phyloP scores from a whole-genome alignment of 2,329 filamentous ascomycete species.

The Pseudogymnoascus sp. region DNA sequence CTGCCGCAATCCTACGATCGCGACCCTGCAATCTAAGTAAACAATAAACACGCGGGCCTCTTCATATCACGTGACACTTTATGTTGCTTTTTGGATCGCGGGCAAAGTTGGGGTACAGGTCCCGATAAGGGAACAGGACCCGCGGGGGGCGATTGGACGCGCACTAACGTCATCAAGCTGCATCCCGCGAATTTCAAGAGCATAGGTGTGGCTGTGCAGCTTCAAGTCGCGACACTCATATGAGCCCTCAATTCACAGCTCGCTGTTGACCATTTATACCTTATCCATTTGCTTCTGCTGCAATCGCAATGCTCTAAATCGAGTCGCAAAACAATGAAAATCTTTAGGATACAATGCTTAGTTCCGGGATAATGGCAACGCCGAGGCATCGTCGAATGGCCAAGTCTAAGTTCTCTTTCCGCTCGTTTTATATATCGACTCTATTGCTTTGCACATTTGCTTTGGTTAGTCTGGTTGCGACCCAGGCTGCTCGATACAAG shows the following conservation, averaged over 20 bases:
- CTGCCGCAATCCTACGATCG: constrained; percentile 2
- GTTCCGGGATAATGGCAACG: neutral
- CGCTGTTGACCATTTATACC: neutral
- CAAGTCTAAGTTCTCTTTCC: constrained; percentile 23
- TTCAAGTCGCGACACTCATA: neutral
- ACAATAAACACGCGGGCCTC: constrained; percentile 2
- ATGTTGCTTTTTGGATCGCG: neutral
- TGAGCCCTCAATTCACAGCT: neutral
- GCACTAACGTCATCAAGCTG: constrained; percentile 5
- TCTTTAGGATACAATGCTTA: constrained; percentile 3
- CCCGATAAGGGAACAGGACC: constrained; percentile 8
- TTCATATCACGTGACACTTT: neutral
- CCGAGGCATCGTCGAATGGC: neutral
- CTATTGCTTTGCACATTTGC: constrained; percentile 25
- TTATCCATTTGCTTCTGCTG: neutral
- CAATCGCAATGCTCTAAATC: neutral
- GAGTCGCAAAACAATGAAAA: neutral
- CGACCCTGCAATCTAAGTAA: constrained; percentile 7
- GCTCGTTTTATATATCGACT: constrained; percentile 28
- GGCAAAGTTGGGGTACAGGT: neutral
- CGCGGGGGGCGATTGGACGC: neutral
- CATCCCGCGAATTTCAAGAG: neutral
- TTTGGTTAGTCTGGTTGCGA: constrained; percentile 25
- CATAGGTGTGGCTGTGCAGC: constrained; percentile 5
- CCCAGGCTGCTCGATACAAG: constrained; percentile 25